Evolutionary conservation across 768 basidiomycete genomes (phyloP), one percentile per base, ranked within the genome.

Genomic region (Cyclocybe aegerita): DNA sequence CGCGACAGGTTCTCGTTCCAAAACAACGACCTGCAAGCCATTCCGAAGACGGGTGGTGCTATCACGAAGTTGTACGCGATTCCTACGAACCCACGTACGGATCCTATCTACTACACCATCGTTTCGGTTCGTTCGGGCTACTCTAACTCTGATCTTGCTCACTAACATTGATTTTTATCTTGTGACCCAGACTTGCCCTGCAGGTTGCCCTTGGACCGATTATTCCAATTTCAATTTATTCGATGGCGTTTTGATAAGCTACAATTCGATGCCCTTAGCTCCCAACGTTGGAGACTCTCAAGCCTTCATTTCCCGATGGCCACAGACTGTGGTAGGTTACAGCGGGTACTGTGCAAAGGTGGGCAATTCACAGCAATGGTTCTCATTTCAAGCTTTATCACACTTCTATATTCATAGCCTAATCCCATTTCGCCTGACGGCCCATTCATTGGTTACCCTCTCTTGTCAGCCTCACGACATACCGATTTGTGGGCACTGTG

Each of bases 401-500:
- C 6, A 7, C 36, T 16, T 4, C 14, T 44, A 9, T 36, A n/a
- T 29, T 8, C 32, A 8, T 33, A 61, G 57, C 60, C 60, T 3
- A 61, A 52, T 47, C 53, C 57, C 10, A 48, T 57, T 35, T 57
- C 57, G 7, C 55, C 57, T 10, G 39, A 39, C 30, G 55, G 55
- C 2, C 57, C 57, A 16, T 59, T 57, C 53, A 58, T 60, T 40
- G 60, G 60, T 0, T 52, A 46, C 34, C 60, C 60, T 11, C 37
- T 58, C 29, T 53, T 61, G 37, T 56, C 60, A 2, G 54, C 53
- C 3, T 53, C 50, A 14, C 55, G 55, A 23, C 38, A 55, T 16
- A 50, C 55, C 8, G 55, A 58, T 37, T 43, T 57, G 32, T 66
- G 65, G 65, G 53, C 59, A 23, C 50, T 65, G 3, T 63, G 60